These are phyloP conservation scores for Barnettozyma vustinii DNA, from an alignment of 805 yeast species.

Conservation along the genomic window DNA sequence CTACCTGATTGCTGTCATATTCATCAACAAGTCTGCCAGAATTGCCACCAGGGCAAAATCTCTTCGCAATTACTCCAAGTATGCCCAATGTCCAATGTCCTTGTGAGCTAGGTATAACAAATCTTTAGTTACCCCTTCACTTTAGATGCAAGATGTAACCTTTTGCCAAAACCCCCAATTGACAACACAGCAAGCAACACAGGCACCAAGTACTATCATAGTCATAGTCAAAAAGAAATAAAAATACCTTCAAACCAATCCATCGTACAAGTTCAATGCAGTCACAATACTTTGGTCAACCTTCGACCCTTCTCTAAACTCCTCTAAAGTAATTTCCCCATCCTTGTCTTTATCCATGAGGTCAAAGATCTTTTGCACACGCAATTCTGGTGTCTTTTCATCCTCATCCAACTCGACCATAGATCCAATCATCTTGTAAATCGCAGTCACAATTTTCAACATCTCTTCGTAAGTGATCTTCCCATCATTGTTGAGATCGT, in stretches of 20 bases:
- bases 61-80: no score
- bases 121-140: no score
- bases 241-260: constrained; percentile 48
- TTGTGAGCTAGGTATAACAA: no score
- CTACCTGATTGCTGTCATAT: neutral
- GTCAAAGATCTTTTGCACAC: constrained; percentile 77
- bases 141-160: no score
- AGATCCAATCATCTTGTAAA: constrained; percentile 92
- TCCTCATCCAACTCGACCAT: constrained; percentile 87
- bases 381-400: constrained; percentile 84
- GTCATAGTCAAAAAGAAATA: no score
- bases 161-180: neutral
- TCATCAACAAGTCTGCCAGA: neutral
- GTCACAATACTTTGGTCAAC: constrained; percentile 70
- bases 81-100: no score
- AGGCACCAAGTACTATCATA: no score
- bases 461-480: constrained; percentile 71
- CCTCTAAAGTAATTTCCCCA: constrained; percentile 70
- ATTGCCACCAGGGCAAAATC: no score
- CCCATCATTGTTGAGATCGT: constrained; percentile 81
- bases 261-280: constrained; percentile 77
- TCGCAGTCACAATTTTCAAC: constrained; percentile 71
- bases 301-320: constrained; percentile 76
- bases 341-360: constrained; percentile 67
- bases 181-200: no score